These are phyloP conservation scores for Nannochloropsis granulata DNA, from an alignment of 108 stramenopile genomes.

Conservation along the genomic window DNA sequence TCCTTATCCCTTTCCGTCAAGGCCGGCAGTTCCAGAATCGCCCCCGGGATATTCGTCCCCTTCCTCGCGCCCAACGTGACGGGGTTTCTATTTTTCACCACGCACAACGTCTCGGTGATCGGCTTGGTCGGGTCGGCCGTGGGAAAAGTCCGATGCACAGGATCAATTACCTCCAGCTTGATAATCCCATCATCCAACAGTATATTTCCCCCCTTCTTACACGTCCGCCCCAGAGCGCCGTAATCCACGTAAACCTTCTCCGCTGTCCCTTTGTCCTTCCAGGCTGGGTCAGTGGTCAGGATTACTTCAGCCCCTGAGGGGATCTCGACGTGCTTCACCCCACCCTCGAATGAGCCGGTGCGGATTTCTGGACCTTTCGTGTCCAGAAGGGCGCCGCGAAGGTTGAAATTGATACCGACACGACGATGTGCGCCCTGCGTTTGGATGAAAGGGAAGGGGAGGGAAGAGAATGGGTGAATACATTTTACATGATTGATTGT, in stretches of 20 bases:
- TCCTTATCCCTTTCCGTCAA: slow-evolving; percentile 58
- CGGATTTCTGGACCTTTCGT: slow-evolving; percentile 4
- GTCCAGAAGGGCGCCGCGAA: slow-evolving; percentile 3
- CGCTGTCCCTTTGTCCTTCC: slow-evolving; percentile 34
- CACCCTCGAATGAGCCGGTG: neutral
- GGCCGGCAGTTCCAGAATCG: slow-evolving; percentile 49
- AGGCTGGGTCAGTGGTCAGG: slow-evolving; percentile 32
- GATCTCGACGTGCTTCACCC: slow-evolving; percentile 17
- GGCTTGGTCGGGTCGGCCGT: neutral
- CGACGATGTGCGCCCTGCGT: neutral
- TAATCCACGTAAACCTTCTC: slow-evolving; percentile 53
- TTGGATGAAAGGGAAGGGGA: neutral
- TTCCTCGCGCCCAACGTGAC: slow-evolving; percentile 43
- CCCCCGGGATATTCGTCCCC: slow-evolving; percentile 55
- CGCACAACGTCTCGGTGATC: slow-evolving; percentile 27
- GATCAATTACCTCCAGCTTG: slow-evolving; percentile 41
- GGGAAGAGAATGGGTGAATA: neutral
- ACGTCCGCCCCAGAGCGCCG: slow-evolving; percentile 47
- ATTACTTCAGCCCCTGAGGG: neutral
- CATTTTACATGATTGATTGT: neutral
- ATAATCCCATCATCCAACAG: slow-evolving; percentile 61
- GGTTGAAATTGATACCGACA: neutral
- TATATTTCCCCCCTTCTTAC: slow-evolving; percentile 37
- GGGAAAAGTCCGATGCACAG: neutral
- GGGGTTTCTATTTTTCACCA: slow-evolving; percentile 48